These are phyloP conservation scores for Talaromyces sp. DNA, from an alignment of 2,329 filamentous ascomycete species.

Conservation along the genomic window DNA sequence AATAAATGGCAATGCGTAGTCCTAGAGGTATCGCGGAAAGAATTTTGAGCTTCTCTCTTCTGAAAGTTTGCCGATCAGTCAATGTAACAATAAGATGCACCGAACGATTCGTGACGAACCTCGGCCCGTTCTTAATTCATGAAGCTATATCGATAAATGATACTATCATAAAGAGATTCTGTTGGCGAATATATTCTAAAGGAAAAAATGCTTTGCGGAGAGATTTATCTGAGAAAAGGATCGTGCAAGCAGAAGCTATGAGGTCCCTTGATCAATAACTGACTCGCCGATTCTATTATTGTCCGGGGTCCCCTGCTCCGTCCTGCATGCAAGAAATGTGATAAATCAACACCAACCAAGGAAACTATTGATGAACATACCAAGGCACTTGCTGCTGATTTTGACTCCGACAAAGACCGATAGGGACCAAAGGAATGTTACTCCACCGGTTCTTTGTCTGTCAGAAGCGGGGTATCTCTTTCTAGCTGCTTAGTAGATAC, in stretches of 20 bases:
- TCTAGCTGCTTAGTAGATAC: background rate
- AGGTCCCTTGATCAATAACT: background rate
- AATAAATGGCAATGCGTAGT: no score
- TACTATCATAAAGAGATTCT: background rate
- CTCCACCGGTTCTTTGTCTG: conserved; percentile 3
- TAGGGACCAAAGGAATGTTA: background rate
- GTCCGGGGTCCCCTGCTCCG: background rate
- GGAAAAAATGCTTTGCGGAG: no score
- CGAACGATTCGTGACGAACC: background rate
- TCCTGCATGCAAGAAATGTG: background rate
- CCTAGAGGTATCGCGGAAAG: background rate
- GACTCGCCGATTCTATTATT: background rate
- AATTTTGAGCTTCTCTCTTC: background rate
- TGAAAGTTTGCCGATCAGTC: background rate
- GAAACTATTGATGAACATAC: background rate
- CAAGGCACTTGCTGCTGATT: background rate
- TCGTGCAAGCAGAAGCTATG: background rate
- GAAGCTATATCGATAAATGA: background rate
- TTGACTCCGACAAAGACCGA: background rate
- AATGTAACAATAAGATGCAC: background rate
- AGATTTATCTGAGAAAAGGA: no score
- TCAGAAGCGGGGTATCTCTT: background rate
- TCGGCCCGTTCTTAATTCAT: background rate
- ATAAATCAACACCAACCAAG: background rate
- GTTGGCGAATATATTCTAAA: no score